Conservation (phyloP, 2,329 filamentous ascomycete genomes). For the Colletotrichum sidae region DNA sequence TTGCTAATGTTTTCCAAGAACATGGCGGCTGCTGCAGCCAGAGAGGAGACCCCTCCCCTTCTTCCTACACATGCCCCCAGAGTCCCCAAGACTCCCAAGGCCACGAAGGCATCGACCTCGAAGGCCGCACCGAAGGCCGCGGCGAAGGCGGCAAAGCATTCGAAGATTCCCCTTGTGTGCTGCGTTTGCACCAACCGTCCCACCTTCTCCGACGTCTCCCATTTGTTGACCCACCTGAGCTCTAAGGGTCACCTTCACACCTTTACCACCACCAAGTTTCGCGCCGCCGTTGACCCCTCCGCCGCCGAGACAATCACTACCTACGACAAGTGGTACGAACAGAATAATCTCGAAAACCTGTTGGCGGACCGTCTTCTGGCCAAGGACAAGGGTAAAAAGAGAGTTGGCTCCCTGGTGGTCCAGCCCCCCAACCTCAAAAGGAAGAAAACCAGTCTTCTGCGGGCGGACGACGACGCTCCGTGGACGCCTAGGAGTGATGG, state of each 20-base stretch:
- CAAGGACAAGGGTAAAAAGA: constrained; percentile 76
- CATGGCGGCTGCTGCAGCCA: constrained; percentile 50
- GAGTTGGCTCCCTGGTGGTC: too few relatives aligned
- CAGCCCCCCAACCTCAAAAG: constrained; percentile 7
- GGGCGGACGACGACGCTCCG: neutral
- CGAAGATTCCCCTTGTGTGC: constrained; percentile 76
- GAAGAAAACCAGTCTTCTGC: constrained; percentile 18
- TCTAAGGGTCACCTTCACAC: constrained; percentile 93
- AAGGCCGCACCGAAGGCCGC: constrained; percentile 6
- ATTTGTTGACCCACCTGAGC: constrained; percentile 90
- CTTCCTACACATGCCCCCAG: constrained; percentile 8
- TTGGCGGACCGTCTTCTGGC: constrained; percentile 82
- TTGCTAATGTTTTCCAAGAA: constrained; percentile 41
- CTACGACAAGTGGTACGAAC: constrained; percentile 84
- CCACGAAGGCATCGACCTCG: constrained; percentile 1
- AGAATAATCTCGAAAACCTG: constrained; percentile 76
- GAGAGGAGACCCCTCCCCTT: constrained; percentile 9
- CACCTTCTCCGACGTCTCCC: constrained; percentile 89
- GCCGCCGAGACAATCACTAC: constrained; percentile 71
- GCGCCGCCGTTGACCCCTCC: constrained; percentile 73
- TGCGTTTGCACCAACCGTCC: constrained; percentile 84
- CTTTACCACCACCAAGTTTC: constrained; percentile 84
- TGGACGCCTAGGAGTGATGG: constrained; percentile 21
- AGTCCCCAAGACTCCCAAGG: constrained; percentile 8
- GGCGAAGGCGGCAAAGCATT: neutral